These are phyloP conservation scores for Pouteria glomerata DNA, from an alignment of 148 eudicot genomes.

Conservation along the genomic window DNA sequence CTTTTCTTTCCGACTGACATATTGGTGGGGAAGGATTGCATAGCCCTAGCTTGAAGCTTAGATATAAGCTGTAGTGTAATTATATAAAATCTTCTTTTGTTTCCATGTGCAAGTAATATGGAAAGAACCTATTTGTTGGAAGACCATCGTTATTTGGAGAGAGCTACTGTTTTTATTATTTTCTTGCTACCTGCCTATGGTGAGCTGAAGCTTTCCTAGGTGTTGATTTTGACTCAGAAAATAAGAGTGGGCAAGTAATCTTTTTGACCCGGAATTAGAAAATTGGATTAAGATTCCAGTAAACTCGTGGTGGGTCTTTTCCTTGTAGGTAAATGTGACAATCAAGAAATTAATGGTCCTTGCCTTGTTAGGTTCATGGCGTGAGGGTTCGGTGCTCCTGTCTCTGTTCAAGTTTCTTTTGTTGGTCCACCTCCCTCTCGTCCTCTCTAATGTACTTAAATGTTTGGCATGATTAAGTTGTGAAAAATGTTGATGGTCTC, in stretches of 20 bases:
- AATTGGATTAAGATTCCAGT: background rate
- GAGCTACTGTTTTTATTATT: conserved; percentile 16
- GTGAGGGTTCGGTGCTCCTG: no score
- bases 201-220: conserved; percentile 3
- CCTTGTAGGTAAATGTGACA: background rate
- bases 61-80: conserved; percentile 14
- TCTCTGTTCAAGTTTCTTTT: no score
- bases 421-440: background rate
- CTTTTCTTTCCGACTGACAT: conserved; percentile 3
- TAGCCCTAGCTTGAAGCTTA: conserved; percentile 9
- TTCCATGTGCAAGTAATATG: background rate
- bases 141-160: background rate
- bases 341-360: no score
- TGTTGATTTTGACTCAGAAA: no score
- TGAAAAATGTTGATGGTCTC: no score
- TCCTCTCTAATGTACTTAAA: background rate
- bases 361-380: background rate
- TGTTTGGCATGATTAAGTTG: background rate
- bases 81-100: conserved; percentile 1
- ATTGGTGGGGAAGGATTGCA: conserved; percentile 11
- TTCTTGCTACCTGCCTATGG: background rate
- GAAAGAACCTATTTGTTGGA: background rate
- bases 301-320: background rate
- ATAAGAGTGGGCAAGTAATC: no score
- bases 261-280: background rate